Evolutionary conservation across 1,284 basidiomycete genomes (phyloP).

Genomic region (Heterobasidion occidentale): DNA sequence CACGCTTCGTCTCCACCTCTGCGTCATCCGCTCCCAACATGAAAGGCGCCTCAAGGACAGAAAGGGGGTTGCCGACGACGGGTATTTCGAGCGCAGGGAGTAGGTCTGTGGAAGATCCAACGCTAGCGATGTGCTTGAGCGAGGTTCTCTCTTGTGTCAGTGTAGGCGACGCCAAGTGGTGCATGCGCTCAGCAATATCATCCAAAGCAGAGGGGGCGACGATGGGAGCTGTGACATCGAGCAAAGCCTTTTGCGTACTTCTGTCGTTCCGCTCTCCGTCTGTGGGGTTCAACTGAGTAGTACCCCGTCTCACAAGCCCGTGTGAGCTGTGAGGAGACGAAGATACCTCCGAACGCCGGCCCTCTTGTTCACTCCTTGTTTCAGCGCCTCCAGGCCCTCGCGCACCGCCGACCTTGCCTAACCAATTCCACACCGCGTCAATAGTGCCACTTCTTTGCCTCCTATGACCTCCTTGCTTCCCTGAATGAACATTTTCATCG

Average conservation of each 20-base stretch:
- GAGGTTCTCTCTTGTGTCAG: not conserved
- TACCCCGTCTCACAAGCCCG: not conserved
- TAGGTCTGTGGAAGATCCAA: not conserved
- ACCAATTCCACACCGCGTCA: constrained; percentile 10
- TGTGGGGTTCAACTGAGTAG: not conserved
- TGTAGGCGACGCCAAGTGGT: not conserved
- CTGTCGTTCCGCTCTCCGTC: not conserved
- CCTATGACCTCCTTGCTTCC: not conserved
- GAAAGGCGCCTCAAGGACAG: not conserved
- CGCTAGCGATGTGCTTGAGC: not conserved
- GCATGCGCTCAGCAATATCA: not conserved
- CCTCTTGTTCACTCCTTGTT: not conserved
- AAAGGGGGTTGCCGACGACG: no score
- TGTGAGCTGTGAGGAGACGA: not conserved
- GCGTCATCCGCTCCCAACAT: constrained; percentile 7
- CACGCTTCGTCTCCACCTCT: constrained; percentile 23
- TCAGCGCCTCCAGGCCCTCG: not conserved
- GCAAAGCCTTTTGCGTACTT: not conserved
- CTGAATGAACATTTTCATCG: not conserved
- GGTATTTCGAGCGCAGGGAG: constrained; percentile 1
- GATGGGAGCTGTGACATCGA: not conserved
- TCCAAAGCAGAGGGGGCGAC: not conserved
- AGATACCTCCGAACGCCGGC: not conserved
- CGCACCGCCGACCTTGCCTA: constrained; percentile 8
- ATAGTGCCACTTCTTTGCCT: constrained; percentile 10